phyloP scores from a whole-genome alignment of 768 basidiomycete genomes.

The Boletellus ananiceps region DNA sequence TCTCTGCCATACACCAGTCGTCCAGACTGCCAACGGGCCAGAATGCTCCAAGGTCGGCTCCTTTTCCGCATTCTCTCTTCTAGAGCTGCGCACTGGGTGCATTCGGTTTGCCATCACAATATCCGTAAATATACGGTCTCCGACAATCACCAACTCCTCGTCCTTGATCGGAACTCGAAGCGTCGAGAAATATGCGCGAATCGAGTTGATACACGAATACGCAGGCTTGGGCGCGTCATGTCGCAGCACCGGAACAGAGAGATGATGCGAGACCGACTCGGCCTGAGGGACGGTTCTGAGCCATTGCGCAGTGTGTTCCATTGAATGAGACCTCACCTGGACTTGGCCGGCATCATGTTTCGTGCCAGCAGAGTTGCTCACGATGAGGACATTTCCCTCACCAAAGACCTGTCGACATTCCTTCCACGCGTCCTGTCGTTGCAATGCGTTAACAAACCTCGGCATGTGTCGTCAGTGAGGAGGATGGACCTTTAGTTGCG shows the following conservation, averaged over 20 bases:
- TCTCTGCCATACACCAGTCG: constrained; percentile 62
- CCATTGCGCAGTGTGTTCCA: neutral
- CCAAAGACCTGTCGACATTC: constrained; percentile 72
- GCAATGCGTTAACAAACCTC: neutral
- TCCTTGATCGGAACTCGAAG: constrained; percentile 51
- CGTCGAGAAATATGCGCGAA: constrained; percentile 71
- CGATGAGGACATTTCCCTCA: constrained; percentile 75
- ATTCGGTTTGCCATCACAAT: constrained; percentile 82
- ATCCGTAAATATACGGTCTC: constrained; percentile 92
- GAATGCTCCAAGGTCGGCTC: neutral
- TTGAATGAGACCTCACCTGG: constrained; percentile 50
- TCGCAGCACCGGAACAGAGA: constrained; percentile 76
- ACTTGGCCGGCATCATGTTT: constrained; percentile 70
- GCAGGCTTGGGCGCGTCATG: constrained; percentile 79
- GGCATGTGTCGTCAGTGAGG: neutral
- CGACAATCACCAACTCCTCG: constrained; percentile 74
- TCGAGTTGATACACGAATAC: constrained; percentile 65
- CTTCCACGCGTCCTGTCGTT: constrained; percentile 65
- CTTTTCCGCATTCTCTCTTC: neutral
- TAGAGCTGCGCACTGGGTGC: constrained; percentile 9
- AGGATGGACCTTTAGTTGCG: constrained; percentile 61
- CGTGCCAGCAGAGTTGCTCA: constrained; percentile 93
- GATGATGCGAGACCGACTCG: constrained; percentile 75
- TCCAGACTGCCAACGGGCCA: constrained; percentile 70
- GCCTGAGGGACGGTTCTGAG: constrained; percentile 46